Percentiles rank a stretch among this genome's conserved stretches.
These are phyloP conservation scores for Boletus edulis DNA, from an alignment of 768 basidiomycete species.

Conservation along the genomic window DNA sequence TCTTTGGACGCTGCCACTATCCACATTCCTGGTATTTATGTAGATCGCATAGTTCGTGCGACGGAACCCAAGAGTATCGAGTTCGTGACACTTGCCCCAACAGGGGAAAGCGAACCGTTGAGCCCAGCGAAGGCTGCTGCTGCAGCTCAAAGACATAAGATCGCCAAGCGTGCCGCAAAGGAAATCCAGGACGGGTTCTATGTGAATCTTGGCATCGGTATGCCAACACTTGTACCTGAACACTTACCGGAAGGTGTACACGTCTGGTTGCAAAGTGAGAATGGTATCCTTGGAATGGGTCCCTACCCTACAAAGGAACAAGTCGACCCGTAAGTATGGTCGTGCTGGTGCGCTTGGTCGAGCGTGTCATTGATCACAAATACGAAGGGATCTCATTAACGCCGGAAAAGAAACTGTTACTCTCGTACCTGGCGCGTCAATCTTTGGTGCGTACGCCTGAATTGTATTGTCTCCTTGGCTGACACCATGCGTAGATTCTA, in stretches of 20 bases:
- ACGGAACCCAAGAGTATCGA: slow-evolving; percentile 79
- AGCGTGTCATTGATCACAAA: slow-evolving; percentile 1
- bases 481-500: slow-evolving; percentile 51
- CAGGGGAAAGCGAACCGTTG: slow-evolving; percentile 23
- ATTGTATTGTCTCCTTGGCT: not conserved
- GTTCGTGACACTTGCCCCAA: slow-evolving; percentile 63
- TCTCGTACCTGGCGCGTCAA: slow-evolving; percentile 84
- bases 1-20: slow-evolving; percentile 78
- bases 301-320: slow-evolving; percentile 84
- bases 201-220: slow-evolving; percentile 88
- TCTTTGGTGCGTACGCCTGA: slow-evolving; percentile 64
- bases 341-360: not conserved
- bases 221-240: slow-evolving; percentile 87
- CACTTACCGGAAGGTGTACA: slow-evolving; percentile 67
- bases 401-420: slow-evolving; percentile 96
- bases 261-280: slow-evolving; percentile 93
- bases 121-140: slow-evolving; percentile 54
- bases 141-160: slow-evolving; percentile 60
- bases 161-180: slow-evolving; percentile 84
- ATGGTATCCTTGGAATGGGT: slow-evolving; percentile 86
- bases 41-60: slow-evolving; percentile 83
- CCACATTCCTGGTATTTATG: slow-evolving; percentile 82
- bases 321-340: slow-evolving; percentile 67
- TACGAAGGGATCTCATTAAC: slow-evolving; percentile 79
- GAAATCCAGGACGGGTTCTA: slow-evolving; percentile 87